Evolutionary conservation across 202 grass and related monocot species (phyloP), one percentile per base, ranked within the genome.

Genomic region (Bolboschoenoplectus hybrid): DNA sequence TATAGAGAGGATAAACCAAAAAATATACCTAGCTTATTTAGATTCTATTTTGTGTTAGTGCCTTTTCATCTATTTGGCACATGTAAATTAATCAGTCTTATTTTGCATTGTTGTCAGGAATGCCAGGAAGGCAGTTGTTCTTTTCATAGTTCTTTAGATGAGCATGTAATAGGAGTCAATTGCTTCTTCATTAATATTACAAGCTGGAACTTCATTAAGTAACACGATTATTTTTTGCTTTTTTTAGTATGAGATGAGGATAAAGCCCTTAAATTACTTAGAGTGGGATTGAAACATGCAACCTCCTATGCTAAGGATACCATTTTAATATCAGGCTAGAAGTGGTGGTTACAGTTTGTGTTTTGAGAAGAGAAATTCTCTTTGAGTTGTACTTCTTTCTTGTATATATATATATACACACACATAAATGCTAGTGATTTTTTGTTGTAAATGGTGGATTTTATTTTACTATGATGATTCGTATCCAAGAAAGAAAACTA

Each of bases 71-170:
- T 65, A 4, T 32, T 65, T 65, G 8, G 26, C 63, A 65, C 63
- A 35, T 3, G 12, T 65, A 65, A 17, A 65, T 65, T 11, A 65
- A 65, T 65, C 9, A 35, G 9, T 36, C 63, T 65, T 65, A 19
- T 65, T 65, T 65, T 65, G 26, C 61, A 9, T 11, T 64, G 62
- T 64, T 64, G 62, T 65, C 63, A 65, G 63, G 63, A 64, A 65
- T 6, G 9, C 2, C 26, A 65, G 11, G 63, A 65, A 65, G 63
- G 9, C 26, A 12, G 63, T 3, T 9, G 20, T 60, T 14, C 16
- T 4, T 8, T 65, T 65, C 9, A 36, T 35, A 65, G 26, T 32
- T 35, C 20, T 65, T 65, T 35, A 65, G 20, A 65, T 36, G 2
- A 65, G 63, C 63, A 36, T 19, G 2, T 65, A 35, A 35, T 12